A percentile compares a stretch with the other conserved stretches of the same genome.
These are phyloP conservation scores for Austroboletus festivus DNA, from an alignment of 768 basidiomycete genomes.

Conservation along the genomic window DNA sequence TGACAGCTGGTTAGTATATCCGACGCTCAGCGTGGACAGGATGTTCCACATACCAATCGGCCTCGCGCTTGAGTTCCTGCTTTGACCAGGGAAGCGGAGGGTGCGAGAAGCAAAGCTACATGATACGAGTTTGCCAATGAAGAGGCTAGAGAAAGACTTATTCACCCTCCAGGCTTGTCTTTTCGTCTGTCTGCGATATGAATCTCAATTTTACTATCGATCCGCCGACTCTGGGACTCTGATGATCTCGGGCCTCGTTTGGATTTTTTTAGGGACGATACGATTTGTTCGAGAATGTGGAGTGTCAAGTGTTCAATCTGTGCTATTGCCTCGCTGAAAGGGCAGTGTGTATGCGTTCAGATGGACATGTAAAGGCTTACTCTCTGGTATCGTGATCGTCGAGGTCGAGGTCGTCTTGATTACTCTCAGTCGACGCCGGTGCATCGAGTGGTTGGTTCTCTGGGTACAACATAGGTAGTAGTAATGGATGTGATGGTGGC, in stretches of 20 bases:
- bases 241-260: background rate
- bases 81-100: constrained; percentile 38
- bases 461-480: too few relatives aligned
- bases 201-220: constrained; percentile 30
- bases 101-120: constrained; percentile 19
- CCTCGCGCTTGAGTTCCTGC: constrained; percentile 35
- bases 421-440: constrained; percentile 5
- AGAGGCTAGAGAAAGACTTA: constrained; percentile 4
- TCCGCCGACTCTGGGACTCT: constrained; percentile 6
- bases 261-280: constrained; percentile 11
- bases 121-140: background rate
- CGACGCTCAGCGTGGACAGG: background rate
- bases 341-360: constrained; percentile 3
- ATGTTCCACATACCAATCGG: constrained; percentile 37
- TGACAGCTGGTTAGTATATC: background rate
- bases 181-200: constrained; percentile 37
- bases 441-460: background rate
- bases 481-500: too few relatives aligned
- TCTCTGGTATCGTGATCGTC: background rate
- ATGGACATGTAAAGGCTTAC: constrained; percentile 4
- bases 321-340: constrained; percentile 22
- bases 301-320: constrained; percentile 31
- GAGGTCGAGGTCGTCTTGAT: constrained; percentile 15
- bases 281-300: constrained; percentile 32
- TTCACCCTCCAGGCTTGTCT: constrained; percentile 28